Evolutionary conservation across 1,284 basidiomycete species (phyloP), one percentile per base, ranked within the genome.

Genomic region (Sutorius eximius): DNA sequence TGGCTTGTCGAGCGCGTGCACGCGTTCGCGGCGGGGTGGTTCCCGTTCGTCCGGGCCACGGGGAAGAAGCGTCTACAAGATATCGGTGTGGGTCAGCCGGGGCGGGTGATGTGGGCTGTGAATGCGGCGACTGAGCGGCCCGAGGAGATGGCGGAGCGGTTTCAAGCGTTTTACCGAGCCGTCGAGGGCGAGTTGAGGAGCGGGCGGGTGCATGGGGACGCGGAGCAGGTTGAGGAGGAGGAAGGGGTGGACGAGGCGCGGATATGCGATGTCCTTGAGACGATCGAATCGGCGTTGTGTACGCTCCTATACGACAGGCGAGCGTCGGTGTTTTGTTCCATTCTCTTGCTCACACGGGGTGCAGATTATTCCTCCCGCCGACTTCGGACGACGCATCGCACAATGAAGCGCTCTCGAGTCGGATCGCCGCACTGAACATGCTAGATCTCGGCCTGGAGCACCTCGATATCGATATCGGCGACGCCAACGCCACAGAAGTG

Each of bases 381-480:
- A 79, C 78, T 0, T 87, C 90, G 0, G 89, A 93, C 57, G 93
- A 97, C 66, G 77, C 82, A 0, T 86, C 85, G 2, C 93, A 95
- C 64, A 93, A 98, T 65, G 91, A 93, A 63, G 88, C 92, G 0
- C 75, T 98, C 4, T 85, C 93, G 0, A 92, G 87, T 61, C 84
- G 94, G 5, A 87, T 98, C 22, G 91, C 92, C 11, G 95, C 93
- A 0, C 77, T 98, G 42, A 95, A 95, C 63, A 83, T 94, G 77
- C 77, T 97, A 0, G 95, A 97, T 66, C 75, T 98, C 1, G 82
- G 84, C 2, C 76, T 98, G 18, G 86, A 89, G 40, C 93, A 97
- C 71, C 82, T 98, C 1, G 95, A 95, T 6, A 80, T 98, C 5
- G 74, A 90, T 66, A 72, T 87, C 32, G 71, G 77, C 12, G 64